Percentiles rank a stretch among this genome's conserved stretches.
Conservation (phyloP, 2,329 filamentous ascomycete genomes). For the Aquanectria penicillioides region DNA sequence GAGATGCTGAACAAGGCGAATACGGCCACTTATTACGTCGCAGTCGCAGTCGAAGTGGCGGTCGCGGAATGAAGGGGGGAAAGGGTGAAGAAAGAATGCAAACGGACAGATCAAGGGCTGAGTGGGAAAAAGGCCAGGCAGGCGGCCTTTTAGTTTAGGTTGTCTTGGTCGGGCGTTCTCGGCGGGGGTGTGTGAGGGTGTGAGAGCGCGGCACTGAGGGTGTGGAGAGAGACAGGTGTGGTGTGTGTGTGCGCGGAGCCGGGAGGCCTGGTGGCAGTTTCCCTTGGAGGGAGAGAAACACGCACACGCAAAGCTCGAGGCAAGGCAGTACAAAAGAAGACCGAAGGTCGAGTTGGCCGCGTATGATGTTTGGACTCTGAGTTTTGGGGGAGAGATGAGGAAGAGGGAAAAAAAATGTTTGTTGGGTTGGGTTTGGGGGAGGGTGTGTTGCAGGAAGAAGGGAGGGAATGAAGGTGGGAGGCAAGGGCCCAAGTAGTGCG, state of each 20-base stretch:
- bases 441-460: neutral
- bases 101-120: slow-evolving; percentile 9
- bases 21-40: too few relatives aligned
- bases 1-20: neutral
- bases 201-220: slow-evolving; percentile 15
- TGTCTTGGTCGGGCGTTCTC: slow-evolving; percentile 40
- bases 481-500: neutral
- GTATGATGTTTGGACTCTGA: neutral
- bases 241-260: slow-evolving; percentile 30
- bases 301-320: slow-evolving; percentile 19
- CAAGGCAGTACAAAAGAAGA: neutral
- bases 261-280: slow-evolving; percentile 32
- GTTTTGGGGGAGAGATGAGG: neutral
- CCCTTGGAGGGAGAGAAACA: slow-evolving; percentile 22
- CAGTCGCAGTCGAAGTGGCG: slow-evolving; percentile 6
- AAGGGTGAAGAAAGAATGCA: slow-evolving; percentile 5
- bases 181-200: slow-evolving; percentile 33
- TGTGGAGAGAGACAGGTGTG: slow-evolving; percentile 12
- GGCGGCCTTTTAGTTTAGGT: slow-evolving; percentile 26
- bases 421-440: slow-evolving; percentile 17
- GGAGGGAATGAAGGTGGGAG: neutral
- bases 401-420: slow-evolving; percentile 1
- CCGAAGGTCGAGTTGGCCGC: neutral
- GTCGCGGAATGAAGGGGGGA: neutral
- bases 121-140: slow-evolving; percentile 17